Evolutionary conservation across 192 early-diverging fungal species (phyloP), one percentile per base, ranked within the genome.

Genomic region (Linnemannia schmuckeri): DNA sequence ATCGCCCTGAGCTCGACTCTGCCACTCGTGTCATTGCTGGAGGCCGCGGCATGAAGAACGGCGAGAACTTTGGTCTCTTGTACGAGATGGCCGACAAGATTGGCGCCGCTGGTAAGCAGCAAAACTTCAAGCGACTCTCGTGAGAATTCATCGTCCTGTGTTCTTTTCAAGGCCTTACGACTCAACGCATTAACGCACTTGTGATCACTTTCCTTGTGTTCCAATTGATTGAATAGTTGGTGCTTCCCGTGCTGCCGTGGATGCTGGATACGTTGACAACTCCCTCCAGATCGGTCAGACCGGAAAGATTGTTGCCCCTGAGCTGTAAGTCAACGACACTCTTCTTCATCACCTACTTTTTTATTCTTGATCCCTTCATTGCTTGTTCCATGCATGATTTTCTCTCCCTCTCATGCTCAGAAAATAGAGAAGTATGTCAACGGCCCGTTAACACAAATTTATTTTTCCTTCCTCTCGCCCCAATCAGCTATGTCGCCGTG

Each of bases 221-320:
- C 74, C 33, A 22, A 18, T 75, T 35, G 38, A 77, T 81, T 44
- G 38, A 27, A 70, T 89, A 96, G 98, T 98, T 70, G 98, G 98
- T 82, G 98, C 97, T 35, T 98, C 97, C 78, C 96, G 98, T 80
- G 98, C 98, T 77, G 98, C 98, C 38, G 97, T 98, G 35, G 98
- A 99, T 93, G 96, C 98, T 74, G 97, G 97, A 42, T 99, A 96
- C 90, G 97, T 96, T 70, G 94, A 95, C 91, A 98, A 99, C 92
- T 96, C 97, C 42, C 89, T 99, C 72, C 98, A 99, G 91, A 96
- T 99, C 74, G 98, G 98, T 17, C 98, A 99, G 91, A 99, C 98
- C 6, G 98, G 98, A 76, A 98, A 98, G 89, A 97, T 99, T 79
- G 95, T 99, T 81, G 98, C 98, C 30, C 98, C 98, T 49, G 95